Percentiles rank a stretch among this genome's conserved stretches.
Conservation (phyloP, 768 basidiomycete species). For the Termitomyces sp. region DNA sequence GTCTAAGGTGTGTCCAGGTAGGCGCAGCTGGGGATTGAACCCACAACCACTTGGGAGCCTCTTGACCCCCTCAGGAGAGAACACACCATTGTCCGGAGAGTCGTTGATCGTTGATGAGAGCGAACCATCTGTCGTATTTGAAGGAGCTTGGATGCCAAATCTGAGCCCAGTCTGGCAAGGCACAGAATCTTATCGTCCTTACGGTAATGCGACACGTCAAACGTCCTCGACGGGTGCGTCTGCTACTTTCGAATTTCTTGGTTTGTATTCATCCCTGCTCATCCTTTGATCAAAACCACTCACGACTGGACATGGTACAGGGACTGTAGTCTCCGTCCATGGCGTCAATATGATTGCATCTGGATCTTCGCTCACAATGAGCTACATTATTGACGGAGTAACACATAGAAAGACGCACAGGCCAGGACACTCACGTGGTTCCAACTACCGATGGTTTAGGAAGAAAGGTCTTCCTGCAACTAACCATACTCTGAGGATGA, state of each 20-base stretch:
- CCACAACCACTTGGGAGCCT: too few species aligned
- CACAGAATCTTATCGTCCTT: neutral
- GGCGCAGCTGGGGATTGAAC: too few species aligned
- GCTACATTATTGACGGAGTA: neutral
- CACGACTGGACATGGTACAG: neutral
- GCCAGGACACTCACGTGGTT: neutral
- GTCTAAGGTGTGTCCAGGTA: too few species aligned
- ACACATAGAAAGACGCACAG: neutral
- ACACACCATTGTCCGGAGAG: neutral
- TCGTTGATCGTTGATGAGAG: constrained; percentile 2
- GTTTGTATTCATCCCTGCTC: neutral
- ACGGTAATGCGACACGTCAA: too few species aligned
- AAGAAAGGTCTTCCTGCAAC: neutral
- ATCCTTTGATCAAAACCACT: too few species aligned
- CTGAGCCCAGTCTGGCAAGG: neutral
- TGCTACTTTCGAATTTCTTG: neutral
- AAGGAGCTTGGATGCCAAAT: neutral
- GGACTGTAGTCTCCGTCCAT: constrained; percentile 3
- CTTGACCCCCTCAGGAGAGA: too few species aligned
- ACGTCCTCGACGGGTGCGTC: too few species aligned
- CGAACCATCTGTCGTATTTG: neutral
- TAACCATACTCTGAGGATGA: neutral
- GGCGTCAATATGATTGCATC: neutral
- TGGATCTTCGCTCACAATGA: neutral
- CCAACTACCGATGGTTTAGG: neutral